Conservation (phyloP, 2,329 filamentous ascomycete genomes). For the Paecilomyces variotii region DNA sequence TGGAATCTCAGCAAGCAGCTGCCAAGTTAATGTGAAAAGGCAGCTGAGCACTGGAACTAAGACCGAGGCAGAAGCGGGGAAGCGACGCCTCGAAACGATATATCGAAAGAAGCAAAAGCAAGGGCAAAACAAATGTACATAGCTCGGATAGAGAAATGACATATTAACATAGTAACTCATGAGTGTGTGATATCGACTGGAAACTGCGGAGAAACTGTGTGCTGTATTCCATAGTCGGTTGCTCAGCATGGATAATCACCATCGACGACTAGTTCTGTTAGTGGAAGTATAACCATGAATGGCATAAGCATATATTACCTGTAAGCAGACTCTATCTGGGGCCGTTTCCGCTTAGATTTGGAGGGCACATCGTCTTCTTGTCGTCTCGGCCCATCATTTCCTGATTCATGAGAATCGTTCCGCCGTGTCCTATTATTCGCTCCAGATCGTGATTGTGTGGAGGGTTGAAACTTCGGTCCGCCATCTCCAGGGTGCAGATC, state of each 20-base stretch:
- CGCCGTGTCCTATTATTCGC: conserved; percentile 6
- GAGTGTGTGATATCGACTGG: conserved; percentile 11
- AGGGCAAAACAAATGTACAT: background rate
- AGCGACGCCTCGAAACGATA: background rate
- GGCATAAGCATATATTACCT: conserved; percentile 16
- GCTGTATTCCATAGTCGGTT: background rate
- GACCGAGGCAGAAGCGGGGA: background rate
- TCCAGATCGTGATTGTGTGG: conserved; percentile 3
- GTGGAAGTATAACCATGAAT: conserved; percentile 1
- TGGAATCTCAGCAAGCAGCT: background rate
- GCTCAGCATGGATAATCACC: conserved; percentile 20
- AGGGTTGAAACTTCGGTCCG: background rate
- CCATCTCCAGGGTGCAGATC: background rate
- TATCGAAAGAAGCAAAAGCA: background rate
- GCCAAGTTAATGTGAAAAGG: background rate
- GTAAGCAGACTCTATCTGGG: conserved; percentile 35
- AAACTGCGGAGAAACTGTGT: conserved; percentile 1
- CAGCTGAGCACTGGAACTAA: background rate
- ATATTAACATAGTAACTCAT: conserved; percentile 1
- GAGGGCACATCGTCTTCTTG: conserved; percentile 24
- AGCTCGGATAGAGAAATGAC: background rate
- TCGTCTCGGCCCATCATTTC: conserved; percentile 17
- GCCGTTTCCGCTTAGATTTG: conserved; percentile 29
- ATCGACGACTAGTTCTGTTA: conserved; percentile 26
- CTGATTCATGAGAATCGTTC: conserved; percentile 11